A percentile compares a stretch with the other conserved stretches of the same genome.
phyloP scores from a whole-genome alignment of 306 rosid species.

The Casuarina equisetifolia region DNA sequence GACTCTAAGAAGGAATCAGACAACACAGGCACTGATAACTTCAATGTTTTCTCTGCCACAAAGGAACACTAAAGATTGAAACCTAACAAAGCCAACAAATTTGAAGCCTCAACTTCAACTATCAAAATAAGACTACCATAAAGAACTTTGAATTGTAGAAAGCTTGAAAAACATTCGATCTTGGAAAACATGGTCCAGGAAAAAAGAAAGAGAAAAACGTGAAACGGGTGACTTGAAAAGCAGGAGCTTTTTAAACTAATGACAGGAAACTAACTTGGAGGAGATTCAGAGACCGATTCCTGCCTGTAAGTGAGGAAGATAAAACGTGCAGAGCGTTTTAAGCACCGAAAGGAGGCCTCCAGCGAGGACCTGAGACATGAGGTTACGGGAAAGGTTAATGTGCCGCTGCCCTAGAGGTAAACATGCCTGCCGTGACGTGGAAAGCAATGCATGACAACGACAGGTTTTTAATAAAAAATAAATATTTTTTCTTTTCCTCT shows the following conservation, averaged over 20 bases:
- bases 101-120: constrained; percentile 17
- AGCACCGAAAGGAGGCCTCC: constrained; percentile 10
- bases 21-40: neutral
- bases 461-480: too few species aligned
- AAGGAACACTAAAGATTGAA: constrained; percentile 32
- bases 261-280: neutral
- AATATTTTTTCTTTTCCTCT: too few species aligned
- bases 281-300: neutral
- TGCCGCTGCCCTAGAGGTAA: neutral
- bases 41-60: neutral
- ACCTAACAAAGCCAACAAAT: constrained; percentile 30
- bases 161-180: neutral
- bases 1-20: neutral
- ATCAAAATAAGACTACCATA: constrained; percentile 8
- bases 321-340: constrained; percentile 23
- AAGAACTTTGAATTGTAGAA: constrained; percentile 22
- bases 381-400: constrained; percentile 2
- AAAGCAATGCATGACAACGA: neutral
- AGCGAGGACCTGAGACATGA: neutral
- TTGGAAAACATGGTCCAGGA: neutral
- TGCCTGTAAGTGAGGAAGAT: neutral
- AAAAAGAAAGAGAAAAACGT: neutral
- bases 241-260: neutral
- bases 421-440: constrained; percentile 8
- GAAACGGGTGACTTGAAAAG: neutral